Conservation (phyloP, 2,329 filamentous ascomycete species). For the Neodidymelliopsis sp. region DNA sequence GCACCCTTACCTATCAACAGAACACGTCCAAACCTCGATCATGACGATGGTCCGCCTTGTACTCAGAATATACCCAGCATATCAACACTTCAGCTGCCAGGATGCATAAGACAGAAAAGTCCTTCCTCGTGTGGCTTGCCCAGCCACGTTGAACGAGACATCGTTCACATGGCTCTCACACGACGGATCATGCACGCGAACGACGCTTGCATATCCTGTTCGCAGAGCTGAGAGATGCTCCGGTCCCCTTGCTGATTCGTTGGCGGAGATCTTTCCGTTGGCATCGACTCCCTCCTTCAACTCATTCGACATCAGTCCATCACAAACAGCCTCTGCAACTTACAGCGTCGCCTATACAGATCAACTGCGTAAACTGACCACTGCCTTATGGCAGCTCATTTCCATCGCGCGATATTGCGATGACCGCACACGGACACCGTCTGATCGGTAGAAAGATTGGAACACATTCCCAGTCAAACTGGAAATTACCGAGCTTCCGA, state of each 20-base stretch:
- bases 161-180: not conserved
- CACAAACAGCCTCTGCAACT: not conserved
- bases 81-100: not conserved
- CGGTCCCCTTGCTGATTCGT: slow-evolving; percentile 15
- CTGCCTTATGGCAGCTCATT: not conserved
- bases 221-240: not conserved
- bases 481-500: slow-evolving; percentile 1
- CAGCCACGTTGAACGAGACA: not conserved
- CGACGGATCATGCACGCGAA: slow-evolving; percentile 8
- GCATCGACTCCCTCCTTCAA: slow-evolving; percentile 1
- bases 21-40: not conserved
- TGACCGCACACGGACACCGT: not conserved
- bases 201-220: slow-evolving; percentile 9
- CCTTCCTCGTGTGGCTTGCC: not conserved
- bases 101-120: not conserved
- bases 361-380: not conserved
- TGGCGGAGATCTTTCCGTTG: slow-evolving; percentile 10
- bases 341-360: not conserved
- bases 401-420: not conserved
- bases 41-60: not conserved
- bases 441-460: not conserved
- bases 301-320: not conserved
- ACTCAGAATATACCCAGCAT: too few relatives aligned
- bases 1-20: slow-evolving; percentile 5
- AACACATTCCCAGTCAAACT: not conserved